Evolutionary conservation across 2,329 filamentous ascomycete genomes (phyloP), one percentile per base, ranked within the genome.

Genomic region (Alternaria arborescens): DNA sequence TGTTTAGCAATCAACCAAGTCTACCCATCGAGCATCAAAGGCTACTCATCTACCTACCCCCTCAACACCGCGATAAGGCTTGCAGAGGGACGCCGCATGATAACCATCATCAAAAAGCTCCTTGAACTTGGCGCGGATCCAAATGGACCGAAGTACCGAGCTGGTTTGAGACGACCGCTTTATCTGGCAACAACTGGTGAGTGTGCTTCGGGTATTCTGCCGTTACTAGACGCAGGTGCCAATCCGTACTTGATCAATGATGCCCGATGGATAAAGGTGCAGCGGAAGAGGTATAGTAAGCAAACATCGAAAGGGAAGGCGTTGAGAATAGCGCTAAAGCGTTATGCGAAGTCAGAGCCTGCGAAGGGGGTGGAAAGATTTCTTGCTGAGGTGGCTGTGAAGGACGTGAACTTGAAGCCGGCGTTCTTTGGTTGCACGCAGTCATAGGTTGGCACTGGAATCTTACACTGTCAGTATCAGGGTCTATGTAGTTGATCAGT

Each of bases 211-310:
- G 32, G 11, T 14, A 14, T 34, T 7, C 12, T 34, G 14, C 1
- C 32, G 12, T 12, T 52, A 6, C 50, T 52, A 14, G 11, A 32
- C 4, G 26, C 36, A 12, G 50, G 55, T 22, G 41, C 41, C 4
- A 55, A 55, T 28, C 20, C 28, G 18, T 3, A 20, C 32, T n/a
- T 58, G n/a, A 11, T 47, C n/a, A 8, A 20, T 8, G 11, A 12
- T 8, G 26, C 10, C 5, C 0, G 3, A 2, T 20, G n/a, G 26
- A 8, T 8, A 0, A 11, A 32, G 26, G 2, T 0, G 2, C 10
- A 18, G 26, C 5, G 18, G 26, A 47, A 16, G n/a, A 32, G 0
- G n/a, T 32, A 14, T 5, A 2, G 1, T 2, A 10, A 10, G 7
- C 20, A 22, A 3, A 22, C 20, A 22, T 22, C 20, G 22, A 20